Evolutionary conservation across 2,329 filamentous ascomycete species (phyloP).

Genomic region (Xylaria hypoxylon): DNA sequence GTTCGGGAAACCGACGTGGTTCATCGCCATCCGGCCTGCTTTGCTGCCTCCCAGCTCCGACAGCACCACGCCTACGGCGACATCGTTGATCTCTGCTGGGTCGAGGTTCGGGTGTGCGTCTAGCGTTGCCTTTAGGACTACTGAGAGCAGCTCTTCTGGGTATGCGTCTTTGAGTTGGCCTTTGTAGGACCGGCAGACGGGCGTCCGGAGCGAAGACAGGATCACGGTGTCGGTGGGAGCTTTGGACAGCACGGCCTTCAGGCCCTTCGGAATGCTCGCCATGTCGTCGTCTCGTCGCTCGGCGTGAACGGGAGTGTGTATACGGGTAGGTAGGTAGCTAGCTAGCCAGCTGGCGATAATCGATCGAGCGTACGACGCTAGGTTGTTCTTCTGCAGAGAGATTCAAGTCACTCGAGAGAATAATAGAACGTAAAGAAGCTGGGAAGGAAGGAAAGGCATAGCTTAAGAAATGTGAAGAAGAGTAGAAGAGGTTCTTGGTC

Average conservation of each 20-base stretch:
- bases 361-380: background rate
- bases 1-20: slow-evolving; percentile 81
- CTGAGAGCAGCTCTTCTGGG: slow-evolving; percentile 86
- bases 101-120: slow-evolving; percentile 78
- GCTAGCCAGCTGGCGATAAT: background rate
- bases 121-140: slow-evolving; percentile 75
- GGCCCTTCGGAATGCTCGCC: slow-evolving; percentile 66
- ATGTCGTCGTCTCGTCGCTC: slow-evolving; percentile 32
- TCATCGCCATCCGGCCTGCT: slow-evolving; percentile 89
- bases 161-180: slow-evolving; percentile 88
- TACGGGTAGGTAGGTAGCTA: background rate
- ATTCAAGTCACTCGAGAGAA: slow-evolving; percentile 5
- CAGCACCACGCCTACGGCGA: slow-evolving; percentile 88
- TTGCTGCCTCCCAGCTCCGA: slow-evolving; percentile 92
- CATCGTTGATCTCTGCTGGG: slow-evolving; percentile 76
- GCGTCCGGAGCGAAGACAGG: slow-evolving; percentile 89
- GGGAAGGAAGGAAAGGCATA: slow-evolving; percentile 13
- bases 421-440: background rate
- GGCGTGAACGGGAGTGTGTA: background rate
- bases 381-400: background rate
- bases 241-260: slow-evolving; percentile 82
- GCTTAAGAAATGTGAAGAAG: background rate
- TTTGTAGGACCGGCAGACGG: slow-evolving; percentile 84
- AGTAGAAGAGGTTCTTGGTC: slow-evolving; percentile 11
- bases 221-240: slow-evolving; percentile 85